These are phyloP conservation scores for Starmera amethionina DNA, from an alignment of 805 yeast species.

Conservation along the genomic window DNA sequence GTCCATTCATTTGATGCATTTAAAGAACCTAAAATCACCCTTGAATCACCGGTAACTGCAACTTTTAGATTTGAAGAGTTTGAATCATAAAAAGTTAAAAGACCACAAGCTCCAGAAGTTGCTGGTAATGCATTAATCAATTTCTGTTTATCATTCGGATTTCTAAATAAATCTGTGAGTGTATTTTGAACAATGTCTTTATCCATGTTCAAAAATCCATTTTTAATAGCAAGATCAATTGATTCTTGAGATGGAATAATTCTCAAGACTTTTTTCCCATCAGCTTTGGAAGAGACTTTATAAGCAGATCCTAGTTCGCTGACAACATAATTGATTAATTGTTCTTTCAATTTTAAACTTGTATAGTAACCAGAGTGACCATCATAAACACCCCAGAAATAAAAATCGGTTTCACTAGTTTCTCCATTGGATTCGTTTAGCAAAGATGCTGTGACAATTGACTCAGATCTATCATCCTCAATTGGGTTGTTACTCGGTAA, in stretches of 20 bases:
- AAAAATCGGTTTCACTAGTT: constrained; percentile 59
- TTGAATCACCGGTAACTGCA: constrained; percentile 94
- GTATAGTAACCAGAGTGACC: constrained; percentile 98
- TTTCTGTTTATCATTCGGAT: constrained; percentile 48
- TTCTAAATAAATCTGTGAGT: constrained; percentile 56
- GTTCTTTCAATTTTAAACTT: constrained; percentile 73
- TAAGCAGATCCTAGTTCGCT: constrained; percentile 61
- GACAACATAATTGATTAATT: constrained; percentile 67
- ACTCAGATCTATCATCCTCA: constrained; percentile 89
- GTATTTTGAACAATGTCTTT: constrained; percentile 76
- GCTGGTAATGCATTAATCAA: constrained; percentile 78
- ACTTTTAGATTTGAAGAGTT: constrained; percentile 62
- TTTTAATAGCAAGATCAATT: constrained; percentile 70
- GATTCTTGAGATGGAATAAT: constrained; percentile 56
- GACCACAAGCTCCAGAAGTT: constrained; percentile 88
- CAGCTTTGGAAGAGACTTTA: constrained; percentile 48
- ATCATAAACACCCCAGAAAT: constrained; percentile 92
- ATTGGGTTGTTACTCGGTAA: constrained; percentile 87
- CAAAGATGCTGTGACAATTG: constrained; percentile 57
- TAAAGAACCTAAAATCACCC: constrained; percentile 78
- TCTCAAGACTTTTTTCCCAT: constrained; percentile 35
- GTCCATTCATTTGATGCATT: constrained; percentile 68
- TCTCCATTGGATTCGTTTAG: constrained; percentile 22
- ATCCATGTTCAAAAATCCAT: constrained; percentile 76
- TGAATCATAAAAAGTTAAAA: constrained; percentile 80